Percentiles rank a stretch among this genome's conserved stretches.
Evolutionary conservation across 176 grass and related monocot genomes (phyloP).

Genomic region (Poa pratensis): DNA sequence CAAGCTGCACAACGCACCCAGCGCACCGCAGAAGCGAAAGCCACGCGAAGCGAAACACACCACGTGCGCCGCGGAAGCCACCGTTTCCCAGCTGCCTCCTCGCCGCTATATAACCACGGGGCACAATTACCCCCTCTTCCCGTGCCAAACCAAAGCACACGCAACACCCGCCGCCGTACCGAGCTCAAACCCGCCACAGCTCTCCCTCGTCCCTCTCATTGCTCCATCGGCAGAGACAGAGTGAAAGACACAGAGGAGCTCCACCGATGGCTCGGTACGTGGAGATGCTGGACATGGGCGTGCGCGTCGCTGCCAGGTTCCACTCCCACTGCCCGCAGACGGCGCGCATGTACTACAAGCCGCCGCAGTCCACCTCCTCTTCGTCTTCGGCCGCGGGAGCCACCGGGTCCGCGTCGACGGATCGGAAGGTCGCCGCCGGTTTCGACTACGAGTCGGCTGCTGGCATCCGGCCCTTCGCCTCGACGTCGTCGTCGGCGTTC

Average conservation of each 20-base stretch:
- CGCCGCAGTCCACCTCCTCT: conserved; percentile 52
- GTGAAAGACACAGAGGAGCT: background rate
- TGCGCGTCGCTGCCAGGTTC: conserved; percentile 66
- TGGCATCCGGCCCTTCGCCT: conserved; percentile 23
- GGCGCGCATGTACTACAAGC: no score
- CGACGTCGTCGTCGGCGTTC: background rate
- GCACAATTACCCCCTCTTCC: no score
- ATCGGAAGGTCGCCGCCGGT: no score
- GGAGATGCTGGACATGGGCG: conserved; percentile 75
- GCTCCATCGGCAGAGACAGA: background rate
- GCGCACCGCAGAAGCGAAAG: conserved; percentile 2
- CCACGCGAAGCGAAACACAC: background rate
- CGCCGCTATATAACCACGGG: no score
- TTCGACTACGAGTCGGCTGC: no score
- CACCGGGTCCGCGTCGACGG: no score
- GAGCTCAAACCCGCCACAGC: background rate
- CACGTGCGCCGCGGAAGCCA: background rate
- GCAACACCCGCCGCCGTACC: no score
- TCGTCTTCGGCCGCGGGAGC: background rate
- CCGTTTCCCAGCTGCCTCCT: background rate
- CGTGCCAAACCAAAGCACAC: background rate
- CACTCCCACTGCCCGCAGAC: conserved; percentile 80
- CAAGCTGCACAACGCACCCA: background rate
- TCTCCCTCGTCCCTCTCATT: background rate
- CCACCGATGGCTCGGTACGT: conserved; percentile 53